Base-by-base conservation (phyloP, 345 rosid genomes). In the Capsella bursapastoris region DNA sequence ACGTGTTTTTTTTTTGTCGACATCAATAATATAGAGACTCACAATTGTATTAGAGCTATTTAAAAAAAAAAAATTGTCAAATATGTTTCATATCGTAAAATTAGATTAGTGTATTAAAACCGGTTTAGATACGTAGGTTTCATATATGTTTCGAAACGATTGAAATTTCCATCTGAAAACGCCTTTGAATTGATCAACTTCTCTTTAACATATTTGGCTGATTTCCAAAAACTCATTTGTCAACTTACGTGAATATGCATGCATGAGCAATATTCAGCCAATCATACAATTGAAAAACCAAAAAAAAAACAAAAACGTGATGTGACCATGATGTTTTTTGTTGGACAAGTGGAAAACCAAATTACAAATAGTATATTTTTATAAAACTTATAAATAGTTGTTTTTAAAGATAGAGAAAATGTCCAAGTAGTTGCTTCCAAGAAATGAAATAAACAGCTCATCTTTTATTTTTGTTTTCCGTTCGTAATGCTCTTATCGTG, bases 341-440 rank as follows among this genome's bases (percentile, higher is more conserved):
- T 50, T 32, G 13, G 49, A 35, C 66, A 58, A 70, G 38, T 71
- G 45, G 69, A 52, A 66, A 47, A 47, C 12, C 5, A 15, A 40
- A 49, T 3, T 18, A 34, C 34, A 34, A 7, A 56, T 57, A 43
- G 4, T 28, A 51, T 11, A 41, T 16, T 61, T 40, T 55, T 72
- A 6, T 34, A 34, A 45, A 57, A 49, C 59, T 0, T 11, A 66
- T 35, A 57, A 38, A 66, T 44, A 48, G 66, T 48, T 66, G 45
- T 40, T 40, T 44, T 60, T 12, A 52, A 68, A 68, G 56, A 18
- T 61, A 10, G 11, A 62, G 60, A 76, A 68, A 69, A 53, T 69
- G 70, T 35, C 41, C 5, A 64, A 65, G 80, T 71, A 41, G 76
- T 77, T 71, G 80, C 76, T 71, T 77, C 68, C 72, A 77, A 77